Percentiles rank a stretch among this genome's conserved stretches.
These are phyloP conservation scores for Lichtheimia ramosa DNA, from an alignment of 371 early-diverging fungal species.

Conservation along the genomic window DNA sequence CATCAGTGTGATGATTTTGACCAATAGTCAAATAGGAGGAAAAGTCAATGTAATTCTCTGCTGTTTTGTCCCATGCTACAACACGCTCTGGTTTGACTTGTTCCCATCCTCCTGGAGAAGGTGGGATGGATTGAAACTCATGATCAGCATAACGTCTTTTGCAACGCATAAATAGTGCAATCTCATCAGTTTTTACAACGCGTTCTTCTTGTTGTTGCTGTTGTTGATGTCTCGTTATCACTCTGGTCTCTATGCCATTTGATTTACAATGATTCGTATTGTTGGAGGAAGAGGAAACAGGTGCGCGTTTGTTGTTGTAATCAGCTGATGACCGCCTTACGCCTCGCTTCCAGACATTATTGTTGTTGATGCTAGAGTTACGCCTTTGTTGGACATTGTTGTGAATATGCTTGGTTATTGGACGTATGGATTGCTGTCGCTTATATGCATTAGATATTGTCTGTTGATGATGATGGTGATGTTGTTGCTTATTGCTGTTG, in stretches of 20 bases:
- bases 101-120: constrained; percentile 26
- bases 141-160: constrained; percentile 18
- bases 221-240: constrained; percentile 4
- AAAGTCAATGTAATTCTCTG: constrained; percentile 8
- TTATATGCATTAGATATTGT: neutral
- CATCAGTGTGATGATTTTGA: neutral
- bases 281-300: constrained; percentile 3
- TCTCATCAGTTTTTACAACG: constrained; percentile 19
- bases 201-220: constrained; percentile 5
- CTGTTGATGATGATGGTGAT: constrained; percentile 1
- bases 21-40: constrained; percentile 16
- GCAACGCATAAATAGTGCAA: constrained; percentile 29
- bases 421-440: neutral
- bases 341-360: neutral
- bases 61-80: constrained; percentile 20
- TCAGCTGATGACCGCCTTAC: constrained; percentile 8
- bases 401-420: neutral
- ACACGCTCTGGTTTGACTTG: constrained; percentile 27
- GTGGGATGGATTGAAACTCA: constrained; percentile 23
- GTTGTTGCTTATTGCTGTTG: neutral
- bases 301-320: constrained; percentile 15
- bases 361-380: neutral
- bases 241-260: neutral
- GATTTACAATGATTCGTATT: neutral
- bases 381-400: neutral